Base-by-base conservation (phyloP, 805 yeast genomes). In the Saturnispora sanitii region DNA sequence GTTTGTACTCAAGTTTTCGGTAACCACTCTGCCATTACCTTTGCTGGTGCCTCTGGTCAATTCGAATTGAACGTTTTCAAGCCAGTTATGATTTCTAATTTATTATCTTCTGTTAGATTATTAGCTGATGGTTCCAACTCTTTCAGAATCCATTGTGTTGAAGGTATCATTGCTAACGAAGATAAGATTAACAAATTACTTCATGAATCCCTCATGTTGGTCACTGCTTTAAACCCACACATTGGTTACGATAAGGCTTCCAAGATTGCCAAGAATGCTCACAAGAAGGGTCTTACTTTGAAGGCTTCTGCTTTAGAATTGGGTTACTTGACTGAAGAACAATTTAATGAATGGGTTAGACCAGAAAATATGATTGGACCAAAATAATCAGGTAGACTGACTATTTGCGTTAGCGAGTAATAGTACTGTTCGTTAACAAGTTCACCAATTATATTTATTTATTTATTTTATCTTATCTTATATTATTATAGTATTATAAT, bases 301-400 rank as follows among this genome's bases (percentile, higher is more conserved):
- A 92, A 92, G 70, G 83, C 87, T 66, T 79, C 94, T 48, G 96
- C 96, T 46, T 70, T 92, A 54, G 95, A 92, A 68, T 77, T 92
- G 56, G 86, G 85, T 46, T 90, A 80, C 40, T 73, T 92, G 58
- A 71, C 79, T 44, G 78, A 76, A 51, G 82, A 78, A 62, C 95
- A 92, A 68, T 92, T 92, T 55, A 94, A 88, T 63, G 73, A 86
- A 66, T 90, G 95, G 94, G 98, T 92, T 53, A 79, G 84, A 64
- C 98, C 98, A 50, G 97, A 92, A 71, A 75, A 83, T 60, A 92
- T 92, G 98, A 79, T 92, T 67, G 95, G 96, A 48, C 97, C 98
- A 58, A 81, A 82, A 39, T n/a, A n/a, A n/a, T n/a, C n/a, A n/a
- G n/a, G n/a, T n/a, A n/a, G n/a, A n/a, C n/a, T n/a, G n/a, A n/a